These are phyloP conservation scores for Starmerella scarabaei DNA, from an alignment of 805 yeast genomes.

Conservation along the genomic window DNA sequence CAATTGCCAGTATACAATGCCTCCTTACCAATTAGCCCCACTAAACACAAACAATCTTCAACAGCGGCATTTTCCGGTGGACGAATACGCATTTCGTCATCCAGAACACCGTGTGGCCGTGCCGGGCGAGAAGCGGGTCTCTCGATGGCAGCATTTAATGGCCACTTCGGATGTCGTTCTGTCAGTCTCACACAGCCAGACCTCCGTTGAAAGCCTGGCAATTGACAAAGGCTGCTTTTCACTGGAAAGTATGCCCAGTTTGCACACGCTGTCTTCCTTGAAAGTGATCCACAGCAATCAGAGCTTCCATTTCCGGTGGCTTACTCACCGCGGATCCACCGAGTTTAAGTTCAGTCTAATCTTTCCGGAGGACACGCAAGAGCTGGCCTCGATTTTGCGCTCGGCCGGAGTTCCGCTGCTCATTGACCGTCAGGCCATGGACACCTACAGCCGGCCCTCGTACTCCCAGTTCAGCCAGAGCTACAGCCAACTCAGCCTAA, in stretches of 20 bases:
- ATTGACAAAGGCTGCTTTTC: no score
- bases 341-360: constrained; percentile 6
- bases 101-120: constrained; percentile 7
- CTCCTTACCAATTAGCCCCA: no score
- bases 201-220: no score
- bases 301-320: constrained; percentile 10
- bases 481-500: background rate
- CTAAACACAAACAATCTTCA: no score
- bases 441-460: background rate
- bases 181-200: background rate
- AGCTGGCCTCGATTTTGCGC: background rate
- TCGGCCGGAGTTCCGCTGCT: background rate
- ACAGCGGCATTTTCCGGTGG: background rate
- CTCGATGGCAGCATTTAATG: constrained; percentile 13
- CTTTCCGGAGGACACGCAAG: background rate
- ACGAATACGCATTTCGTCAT: constrained; percentile 13
- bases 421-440: background rate
- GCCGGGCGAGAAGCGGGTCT: background rate
- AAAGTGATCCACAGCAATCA: background rate
- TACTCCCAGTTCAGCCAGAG: background rate
- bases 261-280: background rate
- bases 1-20: no score
- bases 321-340: constrained; percentile 7
- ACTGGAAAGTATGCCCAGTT: constrained; percentile 5
- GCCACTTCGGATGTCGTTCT: constrained; percentile 3